Base-by-base conservation (phyloP, 2,329 filamentous ascomycete species). In the Penicillium sp. region DNA sequence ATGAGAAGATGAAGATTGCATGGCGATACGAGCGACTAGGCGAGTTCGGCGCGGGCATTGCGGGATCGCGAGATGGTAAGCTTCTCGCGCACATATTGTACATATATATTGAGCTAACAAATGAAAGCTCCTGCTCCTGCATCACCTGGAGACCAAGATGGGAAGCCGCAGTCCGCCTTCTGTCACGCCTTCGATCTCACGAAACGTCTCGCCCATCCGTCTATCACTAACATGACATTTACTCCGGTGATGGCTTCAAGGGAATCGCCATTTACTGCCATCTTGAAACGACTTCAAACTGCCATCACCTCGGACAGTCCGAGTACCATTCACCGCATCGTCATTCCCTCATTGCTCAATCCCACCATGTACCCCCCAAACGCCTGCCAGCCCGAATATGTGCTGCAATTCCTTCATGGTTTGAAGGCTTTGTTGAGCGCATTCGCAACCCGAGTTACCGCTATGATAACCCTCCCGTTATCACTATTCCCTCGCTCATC, bases 1-100 rank as follows among this genome's bases (percentile, higher is more conserved):
- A 80, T 13, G 88, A 93, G 57, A 92, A 87, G 72, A 97, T 99
- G 94, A 97, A 96, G 76, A 99, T 99, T 76, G 94, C 94, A 3
- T 99, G 94, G 94, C 83, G 94, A 70, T 99, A 99, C 74, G 92
- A 97, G 72, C 83, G 85, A 31, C 73, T 97, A 48, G 88, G 88
- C 15, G 87, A 88, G 59, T 86, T 85, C 62, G 85, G 85, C 39
- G 80, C 79, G 53, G 74, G 79, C 47, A 71, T 75, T 53, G 68
- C 77, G 56, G 76, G 77, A 54, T 76, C 75, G 65, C 81, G 84
- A 85, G 85, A 53, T 58, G 54, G 87, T 88, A 79, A 73, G 81
- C 50, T 45, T 13, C 16, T 23, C 26, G 16, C 31, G 18, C 23
- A 21, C 9, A 15, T 31, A n/a, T 42, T 42, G n/a, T 43, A 21